Base-by-base conservation (phyloP, 768 basidiomycete species). In the Coprinopsis marcescibilis region DNA sequence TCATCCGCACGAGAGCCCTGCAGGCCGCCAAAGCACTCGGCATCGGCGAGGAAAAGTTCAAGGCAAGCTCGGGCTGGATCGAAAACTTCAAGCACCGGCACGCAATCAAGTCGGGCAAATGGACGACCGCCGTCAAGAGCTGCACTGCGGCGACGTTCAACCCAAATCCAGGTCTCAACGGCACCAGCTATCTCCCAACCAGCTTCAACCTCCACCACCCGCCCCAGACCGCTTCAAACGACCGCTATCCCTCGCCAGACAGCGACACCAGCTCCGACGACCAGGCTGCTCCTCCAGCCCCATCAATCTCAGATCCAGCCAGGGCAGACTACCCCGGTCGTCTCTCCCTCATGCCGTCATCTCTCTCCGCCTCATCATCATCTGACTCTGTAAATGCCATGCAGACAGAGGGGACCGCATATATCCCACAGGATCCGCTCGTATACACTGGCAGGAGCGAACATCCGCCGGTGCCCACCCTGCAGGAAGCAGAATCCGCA, bases 51-150 rank as follows among this genome's bases (percentile, higher is more conserved):
- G 83, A 86, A 47, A 76, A 78, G 61, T 94, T 94, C 77, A 93
- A 92, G 65, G 90, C 87, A n/a, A 88, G 84, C 58, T 81, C 85
- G 8, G 89, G 89, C 3, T 94, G 91, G 91, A 75, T 94, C 45
- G 89, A 93, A 60, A 89, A 89, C 61, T 94, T 92, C 72, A 93
- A 92, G 67, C 76, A 78, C 55, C 81, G 91, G 26, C 78, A 85
- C 52, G 80, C 80, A 49, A 87, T 94, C 51, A 75, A 79, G 34
- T 76, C 77, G 19, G 88, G 87, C 1, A 75, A 65, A 43, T 57
- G 76, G 69, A 37, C 35, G 4, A 41, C 59, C 30, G 57, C 58
- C 17, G 37, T 51, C 44, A 46, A 37, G 45, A n/a, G 27, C n/a
- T n/a, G n/a, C 24, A 17, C 41, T 29, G 23, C 48, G 43, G 23